Conservation (phyloP, 345 rosid species). For the Mercurialis annua region DNA sequence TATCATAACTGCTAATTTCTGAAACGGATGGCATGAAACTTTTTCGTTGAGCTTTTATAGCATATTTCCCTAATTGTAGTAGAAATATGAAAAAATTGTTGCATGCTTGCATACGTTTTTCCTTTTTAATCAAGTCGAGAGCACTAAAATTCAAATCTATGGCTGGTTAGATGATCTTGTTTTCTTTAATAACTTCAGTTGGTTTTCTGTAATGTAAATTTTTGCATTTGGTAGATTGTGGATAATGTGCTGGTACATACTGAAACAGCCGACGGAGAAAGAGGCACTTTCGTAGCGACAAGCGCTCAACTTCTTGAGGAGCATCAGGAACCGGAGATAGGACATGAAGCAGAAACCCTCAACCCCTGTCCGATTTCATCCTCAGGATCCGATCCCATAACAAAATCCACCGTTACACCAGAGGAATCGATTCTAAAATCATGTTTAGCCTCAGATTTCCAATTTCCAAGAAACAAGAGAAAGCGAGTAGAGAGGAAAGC, state of each 20-base stretch:
- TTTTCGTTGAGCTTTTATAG: neutral
- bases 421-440: conserved; percentile 54
- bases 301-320: conserved; percentile 32
- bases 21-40: neutral
- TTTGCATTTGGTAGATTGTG: conserved; percentile 43
- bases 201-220: neutral
- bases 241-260: conserved; percentile 49
- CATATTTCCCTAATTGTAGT: too few species aligned
- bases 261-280: conserved; percentile 53
- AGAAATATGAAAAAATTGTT: neutral
- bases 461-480: conserved; percentile 75
- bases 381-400: conserved; percentile 33
- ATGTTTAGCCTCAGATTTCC: conserved; percentile 65
- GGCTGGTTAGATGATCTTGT: neutral
- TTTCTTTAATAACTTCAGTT: neutral
- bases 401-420: conserved; percentile 23
- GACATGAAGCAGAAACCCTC: conserved; percentile 54
- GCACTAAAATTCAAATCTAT: neutral
- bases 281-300: conserved; percentile 32
- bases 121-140: neutral
- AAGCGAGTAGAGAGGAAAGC: conserved; percentile 85
- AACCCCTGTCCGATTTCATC: conserved; percentile 33
- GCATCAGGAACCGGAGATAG: conserved; percentile 38
- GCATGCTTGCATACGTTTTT: neutral
- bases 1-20: neutral